Conservation (phyloP, 2,329 filamentous ascomycete species). For the Claviceps africana region DNA sequence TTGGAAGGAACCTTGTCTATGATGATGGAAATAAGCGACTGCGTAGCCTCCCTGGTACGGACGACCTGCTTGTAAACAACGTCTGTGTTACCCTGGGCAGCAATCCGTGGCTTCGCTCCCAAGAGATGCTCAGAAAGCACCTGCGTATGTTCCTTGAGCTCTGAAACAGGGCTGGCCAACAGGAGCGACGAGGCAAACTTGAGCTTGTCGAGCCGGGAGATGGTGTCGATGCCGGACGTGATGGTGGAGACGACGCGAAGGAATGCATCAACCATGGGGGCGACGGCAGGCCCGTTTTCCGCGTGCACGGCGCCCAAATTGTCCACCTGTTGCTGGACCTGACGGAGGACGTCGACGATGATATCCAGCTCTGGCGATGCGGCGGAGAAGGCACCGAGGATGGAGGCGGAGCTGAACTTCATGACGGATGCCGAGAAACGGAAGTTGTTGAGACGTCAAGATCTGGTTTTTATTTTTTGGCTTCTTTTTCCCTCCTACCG, state of each 20-base stretch:
- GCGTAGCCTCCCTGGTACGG: not conserved
- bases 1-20: not conserved
- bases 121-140: not conserved
- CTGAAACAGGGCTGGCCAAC: not conserved
- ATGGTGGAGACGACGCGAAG: not conserved
- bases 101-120: not conserved
- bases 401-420: not conserved
- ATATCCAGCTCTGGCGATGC: not conserved
- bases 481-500: not conserved
- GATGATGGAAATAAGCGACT: not conserved
- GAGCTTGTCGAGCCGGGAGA: not conserved
- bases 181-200: not conserved
- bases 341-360: not conserved
- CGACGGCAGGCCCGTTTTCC: not conserved
- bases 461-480: not conserved
- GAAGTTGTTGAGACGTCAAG: not conserved
- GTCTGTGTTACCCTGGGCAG: not conserved
- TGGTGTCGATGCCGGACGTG: not conserved
- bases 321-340: not conserved
- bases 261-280: not conserved
- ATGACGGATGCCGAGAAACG: not conserved
- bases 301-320: not conserved
- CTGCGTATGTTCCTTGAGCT: not conserved
- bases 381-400: not conserved
- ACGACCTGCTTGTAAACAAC: not conserved